Conservation (phyloP, 2,329 filamentous ascomycete species). For the Alternaria gansuensis region DNA sequence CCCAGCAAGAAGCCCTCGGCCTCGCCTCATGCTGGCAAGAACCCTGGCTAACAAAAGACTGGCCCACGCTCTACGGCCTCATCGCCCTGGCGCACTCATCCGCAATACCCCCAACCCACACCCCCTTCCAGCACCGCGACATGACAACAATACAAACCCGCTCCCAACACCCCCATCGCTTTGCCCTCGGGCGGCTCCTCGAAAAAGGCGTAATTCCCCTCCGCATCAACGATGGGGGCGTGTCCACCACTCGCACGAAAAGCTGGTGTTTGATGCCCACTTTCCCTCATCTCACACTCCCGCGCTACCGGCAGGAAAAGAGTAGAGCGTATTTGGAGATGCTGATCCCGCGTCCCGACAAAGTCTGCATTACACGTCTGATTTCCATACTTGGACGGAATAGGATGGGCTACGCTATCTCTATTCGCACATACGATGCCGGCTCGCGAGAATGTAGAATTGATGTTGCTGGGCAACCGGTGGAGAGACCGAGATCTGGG, state of each 20-base stretch:
- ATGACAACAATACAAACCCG: not conserved
- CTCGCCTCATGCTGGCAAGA: not conserved
- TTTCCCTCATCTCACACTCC: not conserved
- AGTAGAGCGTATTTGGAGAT: constrained; percentile 31
- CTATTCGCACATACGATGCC: not conserved
- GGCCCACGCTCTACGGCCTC: constrained; percentile 1
- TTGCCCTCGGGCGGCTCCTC: not conserved
- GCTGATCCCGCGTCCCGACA: constrained; percentile 20
- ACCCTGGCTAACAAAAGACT: constrained; percentile 9
- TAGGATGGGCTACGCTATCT: not conserved
- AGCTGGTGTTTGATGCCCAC: not conserved
- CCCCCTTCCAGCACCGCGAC: not conserved
- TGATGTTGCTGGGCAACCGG: not conserved
- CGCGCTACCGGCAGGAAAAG: constrained; percentile 7
- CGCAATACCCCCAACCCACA: not conserved
- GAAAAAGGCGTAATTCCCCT: constrained; percentile 9
- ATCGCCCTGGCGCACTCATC: not conserved
- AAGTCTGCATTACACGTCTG: not conserved
- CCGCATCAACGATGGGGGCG: constrained; percentile 6
- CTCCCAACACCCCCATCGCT: not conserved
- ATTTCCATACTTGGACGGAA: not conserved
- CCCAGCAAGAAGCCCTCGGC: not conserved
- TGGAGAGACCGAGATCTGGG: not conserved
- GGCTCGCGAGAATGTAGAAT: not conserved
- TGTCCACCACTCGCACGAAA: not conserved